Percentiles rank a stretch among this genome's conserved stretches.
Conservation (phyloP, 257 asterid species). For the Coffea canephora region DNA sequence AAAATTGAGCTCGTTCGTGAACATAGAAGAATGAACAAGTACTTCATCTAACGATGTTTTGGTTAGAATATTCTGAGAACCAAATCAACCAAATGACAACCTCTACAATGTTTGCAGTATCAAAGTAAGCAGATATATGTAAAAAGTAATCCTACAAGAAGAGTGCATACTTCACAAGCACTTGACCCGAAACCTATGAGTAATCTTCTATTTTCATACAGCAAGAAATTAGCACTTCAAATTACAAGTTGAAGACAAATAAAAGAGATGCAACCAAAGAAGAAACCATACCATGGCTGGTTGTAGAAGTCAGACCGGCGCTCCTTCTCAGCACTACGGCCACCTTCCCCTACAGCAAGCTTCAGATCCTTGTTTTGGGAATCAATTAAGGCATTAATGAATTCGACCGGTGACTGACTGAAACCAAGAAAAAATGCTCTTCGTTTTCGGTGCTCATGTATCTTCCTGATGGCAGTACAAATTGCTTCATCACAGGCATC, state of each 20-base stretch:
- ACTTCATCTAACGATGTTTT: not conserved
- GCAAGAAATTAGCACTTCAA: not conserved
- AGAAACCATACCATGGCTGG: constrained; percentile 82
- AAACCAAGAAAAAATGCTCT: constrained; percentile 97
- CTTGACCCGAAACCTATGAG: not conserved
- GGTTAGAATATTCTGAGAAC: not conserved
- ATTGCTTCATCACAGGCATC: constrained; percentile 95
- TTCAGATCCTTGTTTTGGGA: constrained; percentile 90
- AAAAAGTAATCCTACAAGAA: not conserved
- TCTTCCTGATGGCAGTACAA: constrained; percentile 83
- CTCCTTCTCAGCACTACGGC: constrained; percentile 84
- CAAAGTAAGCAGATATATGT: not conserved
- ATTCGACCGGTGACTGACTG: constrained; percentile 96
- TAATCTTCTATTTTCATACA: not conserved
- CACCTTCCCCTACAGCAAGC: constrained; percentile 73
- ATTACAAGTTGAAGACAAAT: not conserved
- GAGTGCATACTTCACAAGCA: not conserved
- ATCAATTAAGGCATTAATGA: constrained; percentile 77
- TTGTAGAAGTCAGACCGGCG: constrained; percentile 80
- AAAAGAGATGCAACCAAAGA: not conserved
- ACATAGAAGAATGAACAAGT: not conserved
- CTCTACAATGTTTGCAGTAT: not conserved
- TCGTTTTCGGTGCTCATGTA: constrained; percentile 87
- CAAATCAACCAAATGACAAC: not conserved
- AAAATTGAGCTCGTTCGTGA: not conserved